Evolutionary conservation across 768 basidiomycete species (phyloP), one percentile per base, ranked within the genome.

Genomic region (Lactifluus echinatus): DNA sequence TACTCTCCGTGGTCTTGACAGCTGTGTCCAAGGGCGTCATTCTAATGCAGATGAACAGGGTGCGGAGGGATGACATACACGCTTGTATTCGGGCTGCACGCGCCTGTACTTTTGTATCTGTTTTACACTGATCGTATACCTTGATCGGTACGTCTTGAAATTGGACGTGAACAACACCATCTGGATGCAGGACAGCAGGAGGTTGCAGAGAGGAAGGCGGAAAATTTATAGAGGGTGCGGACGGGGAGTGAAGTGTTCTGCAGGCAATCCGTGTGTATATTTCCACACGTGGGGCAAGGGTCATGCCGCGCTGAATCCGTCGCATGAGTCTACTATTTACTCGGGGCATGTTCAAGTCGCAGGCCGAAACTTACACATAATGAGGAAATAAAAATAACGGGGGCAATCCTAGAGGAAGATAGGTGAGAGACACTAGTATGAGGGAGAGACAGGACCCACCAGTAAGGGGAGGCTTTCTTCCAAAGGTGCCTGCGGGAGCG

Each of bases 81-180:
- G 63, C 63, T 46, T 62, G 63, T 29, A 63, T 63, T 17, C 63
- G 60, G n/a, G 63, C 63, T 14, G 63, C 63, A 15, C 63, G 63
- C 7, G 56, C 63, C 31, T 56, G 63, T n/a, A 63, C 63, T 36
- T 49, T 46, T 14, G 63, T 60, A 43, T 63, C 63, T 36, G 49
- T 53, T 3, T 52, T 53, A 36, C 63, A 62, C n/a, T 55, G 36
- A 15, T 62, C 63, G 45, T 45, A 45, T 21, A 6, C 28, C 40
- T 49, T 51, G 47, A 61, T 26, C 0, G 52, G 50, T 11, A 7
- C 8, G 19, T 51, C 56, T 42, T 28, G 59, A 34, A 61, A 52
- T 11, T 44, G 39, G 17, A 61, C 48, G 26, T 42, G 50, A 31
- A 59, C 33, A 8, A 17, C 42, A 12, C 24, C 29, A 15, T 40